A percentile compares a stretch with the other conserved stretches of the same genome.
Evolutionary conservation across 148 eudicot genomes (phyloP).

Genomic region (Nepenthes gracilis): DNA sequence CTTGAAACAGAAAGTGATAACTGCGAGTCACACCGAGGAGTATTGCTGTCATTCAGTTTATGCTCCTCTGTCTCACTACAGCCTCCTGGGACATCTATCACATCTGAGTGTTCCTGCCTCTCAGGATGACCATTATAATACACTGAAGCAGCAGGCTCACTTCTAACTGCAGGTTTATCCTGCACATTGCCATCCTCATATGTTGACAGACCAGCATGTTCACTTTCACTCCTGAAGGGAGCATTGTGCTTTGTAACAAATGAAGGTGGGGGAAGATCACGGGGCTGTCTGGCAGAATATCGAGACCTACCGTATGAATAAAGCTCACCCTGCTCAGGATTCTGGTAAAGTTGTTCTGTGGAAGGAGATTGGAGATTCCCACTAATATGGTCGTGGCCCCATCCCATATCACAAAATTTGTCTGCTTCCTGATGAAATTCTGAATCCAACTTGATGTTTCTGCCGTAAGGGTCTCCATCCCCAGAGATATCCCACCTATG

Average conservation of each 20-base stretch:
- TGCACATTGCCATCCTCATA: conserved; percentile 24
- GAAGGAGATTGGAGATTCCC: conserved; percentile 35
- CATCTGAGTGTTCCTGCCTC: conserved; percentile 26
- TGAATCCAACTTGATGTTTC: conserved; percentile 38
- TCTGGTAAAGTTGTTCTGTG: conserved; percentile 45
- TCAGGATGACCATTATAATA: conserved; percentile 34
- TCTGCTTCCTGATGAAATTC: conserved; percentile 55
- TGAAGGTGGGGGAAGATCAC: conserved; percentile 91
- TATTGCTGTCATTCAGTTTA: conserved; percentile 24
- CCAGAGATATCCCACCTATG: conserved; percentile 49
- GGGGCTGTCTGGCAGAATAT: conserved; percentile 76
- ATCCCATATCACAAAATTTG: conserved; percentile 49
- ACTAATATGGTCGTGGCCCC: conserved; percentile 52
- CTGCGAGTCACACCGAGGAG: conserved; percentile 67
- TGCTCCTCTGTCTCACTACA: conserved; percentile 23
- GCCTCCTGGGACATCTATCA: conserved; percentile 25
- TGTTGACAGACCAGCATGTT: conserved; percentile 40
- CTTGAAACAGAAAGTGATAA: conserved; percentile 90
- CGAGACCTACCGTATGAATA: conserved; percentile 75
- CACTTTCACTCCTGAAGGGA: conserved; percentile 36
- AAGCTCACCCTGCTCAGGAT: conserved; percentile 55
- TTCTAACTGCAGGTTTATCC: conserved; percentile 22
- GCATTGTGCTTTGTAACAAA: conserved; percentile 38
- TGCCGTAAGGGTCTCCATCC: conserved; percentile 34
- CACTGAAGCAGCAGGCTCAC: conserved; percentile 24